Evolutionary conservation across 257 asterid species (phyloP), one percentile per base, ranked within the genome.

Genomic region (Datura wrightii): DNA sequence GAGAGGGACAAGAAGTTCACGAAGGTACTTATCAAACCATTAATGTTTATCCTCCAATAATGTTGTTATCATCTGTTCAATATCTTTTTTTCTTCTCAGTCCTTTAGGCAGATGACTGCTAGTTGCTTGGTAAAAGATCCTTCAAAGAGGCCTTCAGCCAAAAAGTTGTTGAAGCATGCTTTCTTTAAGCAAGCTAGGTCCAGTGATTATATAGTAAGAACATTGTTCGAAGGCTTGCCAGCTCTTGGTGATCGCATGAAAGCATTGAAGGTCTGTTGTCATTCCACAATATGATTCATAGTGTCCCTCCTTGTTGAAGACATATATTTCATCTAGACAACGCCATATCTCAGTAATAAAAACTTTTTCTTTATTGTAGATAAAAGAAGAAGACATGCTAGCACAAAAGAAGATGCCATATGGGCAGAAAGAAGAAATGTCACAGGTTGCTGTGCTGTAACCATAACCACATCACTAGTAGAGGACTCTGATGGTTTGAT

Each of bases 81-180:
- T 11, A 24, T 48, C 5, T 52, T 67, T 46, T 54, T 39, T 54
- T 52, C 70, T 79, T 79, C 66, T 39, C 81, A 86, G 89, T 83
- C 86, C 34, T 86, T 86, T 42, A 86, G 76, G 80, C 79, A 86
- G 71, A 83, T 86, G 89, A 81, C 83, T 86, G 89, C 86, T 53
- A 86, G 71, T 72, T 86, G 85, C 78, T 79, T 86, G 86, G 89
- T 86, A 39, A 86, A 86, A 83, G 86, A 86, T 84, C 86, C 86
- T 65, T 79, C 89, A 36, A 86, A 83, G 56, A 84, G 89, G 18
- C 89, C 89, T 9, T 63, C 89, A 10, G 86, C 89, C 16, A 84
- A 81, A 65, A 86, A 83, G 59, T 79, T 86, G 85, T 56, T 86
- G 82, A 86, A 86, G 82, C 86, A 83, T 86, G 19, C 89, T 39